Conservation (phyloP, 2,329 filamentous ascomycete species). For the Didymella pinodella region DNA sequence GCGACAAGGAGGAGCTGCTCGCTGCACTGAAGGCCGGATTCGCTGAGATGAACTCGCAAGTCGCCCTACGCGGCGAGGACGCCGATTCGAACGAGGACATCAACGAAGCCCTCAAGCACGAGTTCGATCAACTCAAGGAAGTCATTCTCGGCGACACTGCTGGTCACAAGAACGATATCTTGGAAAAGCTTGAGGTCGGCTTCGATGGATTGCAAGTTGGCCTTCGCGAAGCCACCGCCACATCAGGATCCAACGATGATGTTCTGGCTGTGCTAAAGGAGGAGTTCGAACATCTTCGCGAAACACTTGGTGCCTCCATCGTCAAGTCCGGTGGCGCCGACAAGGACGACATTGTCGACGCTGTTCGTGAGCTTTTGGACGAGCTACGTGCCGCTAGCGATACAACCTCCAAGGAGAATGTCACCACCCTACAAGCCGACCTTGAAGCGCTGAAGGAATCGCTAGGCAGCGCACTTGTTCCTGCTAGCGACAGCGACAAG, state of each 20-base stretch:
- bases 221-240: conserved; percentile 46
- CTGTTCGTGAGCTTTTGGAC: conserved; percentile 62
- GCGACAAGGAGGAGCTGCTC: conserved; percentile 51
- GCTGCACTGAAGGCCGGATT: conserved; percentile 52
- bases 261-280: conserved; percentile 61
- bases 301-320: conserved; percentile 63
- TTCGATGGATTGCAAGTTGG: conserved; percentile 59
- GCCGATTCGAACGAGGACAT: conserved; percentile 55
- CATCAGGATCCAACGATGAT: conserved; percentile 53
- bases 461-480: conserved; percentile 54
- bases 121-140: conserved; percentile 83
- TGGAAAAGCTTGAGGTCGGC: conserved; percentile 65
- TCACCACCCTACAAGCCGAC: conserved; percentile 55
- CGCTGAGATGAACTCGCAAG: conserved; percentile 52
- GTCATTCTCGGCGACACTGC: conserved; percentile 71
- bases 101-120: conserved; percentile 77
- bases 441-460: conserved; percentile 55
- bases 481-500: conserved; percentile 47
- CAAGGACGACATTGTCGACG: conserved; percentile 74
- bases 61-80: conserved; percentile 48
- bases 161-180: conserved; percentile 66
- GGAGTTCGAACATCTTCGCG: conserved; percentile 68
- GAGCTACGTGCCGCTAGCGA: conserved; percentile 54
- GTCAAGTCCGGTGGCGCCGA: conserved; percentile 58
- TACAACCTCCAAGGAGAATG: conserved; percentile 51